A percentile compares a stretch with the other conserved stretches of the same genome.
Conservation (phyloP, 345 rosid species). For the Gossypium rotundifolium region DNA sequence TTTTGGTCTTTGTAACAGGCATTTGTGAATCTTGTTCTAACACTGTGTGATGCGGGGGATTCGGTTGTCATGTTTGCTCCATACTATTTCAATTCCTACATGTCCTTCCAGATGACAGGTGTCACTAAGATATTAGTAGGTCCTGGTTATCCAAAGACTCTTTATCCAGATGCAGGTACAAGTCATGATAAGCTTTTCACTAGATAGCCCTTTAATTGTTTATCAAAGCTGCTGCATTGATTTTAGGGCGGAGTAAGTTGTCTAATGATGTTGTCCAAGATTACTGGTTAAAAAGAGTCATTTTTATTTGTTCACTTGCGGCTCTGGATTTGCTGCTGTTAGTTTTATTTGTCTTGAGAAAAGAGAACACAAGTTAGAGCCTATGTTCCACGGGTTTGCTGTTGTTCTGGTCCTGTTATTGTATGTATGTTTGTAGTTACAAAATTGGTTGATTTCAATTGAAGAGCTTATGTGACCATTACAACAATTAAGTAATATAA, state of each 20-base stretch:
- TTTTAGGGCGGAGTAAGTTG: background rate
- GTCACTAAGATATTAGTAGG: slow-evolving; percentile 81
- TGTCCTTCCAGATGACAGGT: slow-evolving; percentile 99
- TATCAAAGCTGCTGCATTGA: background rate
- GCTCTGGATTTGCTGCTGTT: background rate
- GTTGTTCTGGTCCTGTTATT: background rate
- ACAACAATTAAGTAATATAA: background rate
- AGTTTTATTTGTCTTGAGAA: background rate
- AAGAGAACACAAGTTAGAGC: background rate
- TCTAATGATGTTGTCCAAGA: background rate
- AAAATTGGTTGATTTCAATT: background rate
- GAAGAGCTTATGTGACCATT: background rate
- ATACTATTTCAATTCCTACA: slow-evolving; percentile 93
- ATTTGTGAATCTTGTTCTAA: slow-evolving; percentile 79
- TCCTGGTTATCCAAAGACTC: slow-evolving; percentile 61
- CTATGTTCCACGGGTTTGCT: background rate
- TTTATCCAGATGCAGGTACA: slow-evolving; percentile 87
- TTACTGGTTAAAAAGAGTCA: background rate
- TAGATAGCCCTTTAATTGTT: background rate
- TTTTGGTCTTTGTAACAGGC: slow-evolving; percentile 49
- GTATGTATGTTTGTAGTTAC: background rate
- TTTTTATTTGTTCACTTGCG: background rate
- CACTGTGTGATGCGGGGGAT: slow-evolving; percentile 85
- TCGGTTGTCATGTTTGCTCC: slow-evolving; percentile 94
- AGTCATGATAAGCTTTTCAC: slow-evolving; percentile 10